phyloP scores from a whole-genome alignment of 169 alveolate genomes.

The Plasmodium gonderi region DNA sequence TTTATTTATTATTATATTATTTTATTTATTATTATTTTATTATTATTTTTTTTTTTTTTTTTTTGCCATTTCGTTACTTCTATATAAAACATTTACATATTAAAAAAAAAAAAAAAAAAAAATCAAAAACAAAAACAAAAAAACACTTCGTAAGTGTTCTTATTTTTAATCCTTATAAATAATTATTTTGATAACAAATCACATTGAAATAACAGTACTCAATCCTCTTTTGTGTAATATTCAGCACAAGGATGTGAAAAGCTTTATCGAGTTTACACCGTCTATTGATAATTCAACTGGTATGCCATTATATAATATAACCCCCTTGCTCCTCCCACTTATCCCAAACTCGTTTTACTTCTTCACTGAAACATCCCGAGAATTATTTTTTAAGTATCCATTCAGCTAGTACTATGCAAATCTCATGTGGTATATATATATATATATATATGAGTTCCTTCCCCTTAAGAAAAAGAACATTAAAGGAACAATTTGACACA shows the following conservation, averaged over 20 bases:
- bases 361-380: too few species aligned
- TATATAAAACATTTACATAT: slow-evolving; percentile 21
- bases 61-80: slow-evolving; percentile 2
- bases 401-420: too few species aligned
- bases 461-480: too few species aligned
- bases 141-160: slow-evolving; percentile 6
- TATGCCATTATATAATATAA: too few species aligned
- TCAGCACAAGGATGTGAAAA: not conserved
- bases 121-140: not conserved
- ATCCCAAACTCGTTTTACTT: too few species aligned
- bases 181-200: not conserved
- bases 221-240: not conserved
- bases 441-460: too few species aligned
- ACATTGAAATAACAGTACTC: not conserved
- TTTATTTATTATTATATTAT: not conserved
- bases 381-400: too few species aligned
- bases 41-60: not conserved
- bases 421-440: too few species aligned
- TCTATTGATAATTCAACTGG: too few species aligned
- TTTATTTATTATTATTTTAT: not conserved
- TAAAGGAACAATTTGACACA: too few species aligned
- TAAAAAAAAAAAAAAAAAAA: not conserved
- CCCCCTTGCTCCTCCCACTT: too few species aligned
- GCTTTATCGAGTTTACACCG: too few species aligned
- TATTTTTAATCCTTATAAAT: slow-evolving; percentile 39